These are phyloP conservation scores for Colletotrichum liriopes DNA, from an alignment of 2,329 filamentous ascomycete genomes.

Conservation along the genomic window DNA sequence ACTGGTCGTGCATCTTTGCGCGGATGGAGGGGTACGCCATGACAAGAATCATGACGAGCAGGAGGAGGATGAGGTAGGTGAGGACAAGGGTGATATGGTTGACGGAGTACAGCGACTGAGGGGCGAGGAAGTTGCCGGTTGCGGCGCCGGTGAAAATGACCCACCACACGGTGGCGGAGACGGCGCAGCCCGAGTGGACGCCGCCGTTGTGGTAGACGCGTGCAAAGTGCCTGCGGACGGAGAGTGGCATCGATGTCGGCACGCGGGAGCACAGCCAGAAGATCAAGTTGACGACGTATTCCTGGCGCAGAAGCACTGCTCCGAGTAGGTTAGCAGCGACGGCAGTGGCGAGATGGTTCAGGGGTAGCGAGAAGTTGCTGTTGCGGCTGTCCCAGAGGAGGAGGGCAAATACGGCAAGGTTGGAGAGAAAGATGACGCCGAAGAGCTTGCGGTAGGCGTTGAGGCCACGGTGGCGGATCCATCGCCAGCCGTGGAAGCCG, in stretches of 20 bases:
- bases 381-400: slow-evolving; percentile 52
- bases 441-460: slow-evolving; percentile 72
- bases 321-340: slow-evolving; percentile 65
- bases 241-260: slow-evolving; percentile 62
- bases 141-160: slow-evolving; percentile 57
- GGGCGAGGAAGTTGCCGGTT: slow-evolving; percentile 55
- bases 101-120: slow-evolving; percentile 21
- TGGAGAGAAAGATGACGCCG: slow-evolving; percentile 65
- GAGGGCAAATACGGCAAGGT: slow-evolving; percentile 63
- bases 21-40: slow-evolving; percentile 78
- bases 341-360: slow-evolving; percentile 58
- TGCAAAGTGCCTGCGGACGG: slow-evolving; percentile 62
- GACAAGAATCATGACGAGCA: slow-evolving; percentile 73
- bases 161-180: slow-evolving; percentile 66
- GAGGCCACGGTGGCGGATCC: slow-evolving; percentile 62
- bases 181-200: slow-evolving; percentile 65
- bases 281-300: slow-evolving; percentile 67
- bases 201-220: slow-evolving; percentile 69
- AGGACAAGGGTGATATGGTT: slow-evolving; percentile 61
- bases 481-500: slow-evolving; percentile 56
- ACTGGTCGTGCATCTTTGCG: slow-evolving; percentile 75
- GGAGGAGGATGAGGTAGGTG: slow-evolving; percentile 70
- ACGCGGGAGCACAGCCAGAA: slow-evolving; percentile 63
- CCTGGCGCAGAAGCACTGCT: slow-evolving; percentile 68
- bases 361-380: slow-evolving; percentile 47